phyloP scores from a whole-genome alignment of 2,329 filamentous ascomycete genomes.

The Aspergillus bombycis region DNA sequence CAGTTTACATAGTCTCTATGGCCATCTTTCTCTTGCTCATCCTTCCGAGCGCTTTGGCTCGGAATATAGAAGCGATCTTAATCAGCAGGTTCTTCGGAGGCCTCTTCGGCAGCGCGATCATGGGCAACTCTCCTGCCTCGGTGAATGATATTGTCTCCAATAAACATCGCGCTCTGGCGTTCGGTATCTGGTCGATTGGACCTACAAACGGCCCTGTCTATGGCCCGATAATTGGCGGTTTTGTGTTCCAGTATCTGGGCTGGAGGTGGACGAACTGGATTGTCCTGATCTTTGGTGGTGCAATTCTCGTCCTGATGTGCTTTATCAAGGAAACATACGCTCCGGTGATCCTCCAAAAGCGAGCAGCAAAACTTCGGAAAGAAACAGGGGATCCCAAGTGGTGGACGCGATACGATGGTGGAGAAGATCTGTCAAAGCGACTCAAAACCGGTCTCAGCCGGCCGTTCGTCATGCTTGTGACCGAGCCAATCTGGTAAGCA shows the following conservation, averaged over 20 bases:
- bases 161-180: slow-evolving; percentile 73
- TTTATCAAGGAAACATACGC: slow-evolving; percentile 73
- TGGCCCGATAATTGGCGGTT: slow-evolving; percentile 75
- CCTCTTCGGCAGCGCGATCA: slow-evolving; percentile 73
- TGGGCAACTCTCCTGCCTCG: slow-evolving; percentile 77
- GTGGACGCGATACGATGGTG: slow-evolving; percentile 77
- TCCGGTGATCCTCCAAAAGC: slow-evolving; percentile 67
- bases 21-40: slow-evolving; percentile 66
- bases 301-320: slow-evolving; percentile 59
- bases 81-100: slow-evolving; percentile 72
- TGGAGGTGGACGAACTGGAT: slow-evolving; percentile 89
- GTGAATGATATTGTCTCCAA: slow-evolving; percentile 78
- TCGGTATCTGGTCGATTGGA: slow-evolving; percentile 78
- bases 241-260: slow-evolving; percentile 66
- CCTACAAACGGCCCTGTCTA: slow-evolving; percentile 73
- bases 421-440: slow-evolving; percentile 57
- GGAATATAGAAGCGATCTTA: slow-evolving; percentile 67
- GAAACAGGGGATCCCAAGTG: slow-evolving; percentile 69
- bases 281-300: slow-evolving; percentile 70
- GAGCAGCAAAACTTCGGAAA: slow-evolving; percentile 63
- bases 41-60: slow-evolving; percentile 69
- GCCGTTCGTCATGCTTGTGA: slow-evolving; percentile 73
- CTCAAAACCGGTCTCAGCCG: slow-evolving; percentile 72
- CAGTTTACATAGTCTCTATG: slow-evolving; percentile 68
- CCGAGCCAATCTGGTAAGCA: slow-evolving; percentile 76